These are phyloP conservation scores for Saturnispora halmiae DNA, from an alignment of 805 yeast species.

Conservation along the genomic window DNA sequence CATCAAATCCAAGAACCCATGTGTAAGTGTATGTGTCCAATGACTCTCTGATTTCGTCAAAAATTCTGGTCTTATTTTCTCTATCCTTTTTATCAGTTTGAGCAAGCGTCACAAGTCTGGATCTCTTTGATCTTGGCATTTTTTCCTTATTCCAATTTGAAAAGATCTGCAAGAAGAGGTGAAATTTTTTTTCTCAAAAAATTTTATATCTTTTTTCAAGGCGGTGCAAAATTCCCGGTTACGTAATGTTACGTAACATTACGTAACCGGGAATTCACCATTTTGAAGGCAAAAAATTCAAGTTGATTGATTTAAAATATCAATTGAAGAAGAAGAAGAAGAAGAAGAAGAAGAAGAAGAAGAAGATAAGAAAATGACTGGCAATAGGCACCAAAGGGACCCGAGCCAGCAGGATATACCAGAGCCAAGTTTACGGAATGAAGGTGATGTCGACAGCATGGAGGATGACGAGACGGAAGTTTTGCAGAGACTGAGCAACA, in stretches of 20 bases:
- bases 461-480: slow-evolving; percentile 23
- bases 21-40: slow-evolving; percentile 68
- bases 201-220: slow-evolving; percentile 3
- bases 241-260: not conserved
- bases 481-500: slow-evolving; percentile 33
- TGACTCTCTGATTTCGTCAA: slow-evolving; percentile 79
- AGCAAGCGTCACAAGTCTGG: slow-evolving; percentile 90
- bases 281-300: not conserved
- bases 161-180: not conserved
- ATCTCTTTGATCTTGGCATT: slow-evolving; percentile 97
- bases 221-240: not conserved
- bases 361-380: not conserved
- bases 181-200: not conserved
- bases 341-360: not conserved
- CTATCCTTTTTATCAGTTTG: slow-evolving; percentile 94
- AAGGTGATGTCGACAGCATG: not conserved
- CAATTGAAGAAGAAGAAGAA: not conserved
- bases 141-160: not conserved
- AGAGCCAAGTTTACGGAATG: not conserved
- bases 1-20: slow-evolving; percentile 82
- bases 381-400: not conserved
- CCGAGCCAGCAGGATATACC: too few species aligned
- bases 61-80: slow-evolving; percentile 83
- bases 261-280: too few species aligned
- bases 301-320: too few species aligned